phyloP scores from a whole-genome alignment of 2,329 filamentous ascomycete species.

The Scytalidium sp. region DNA sequence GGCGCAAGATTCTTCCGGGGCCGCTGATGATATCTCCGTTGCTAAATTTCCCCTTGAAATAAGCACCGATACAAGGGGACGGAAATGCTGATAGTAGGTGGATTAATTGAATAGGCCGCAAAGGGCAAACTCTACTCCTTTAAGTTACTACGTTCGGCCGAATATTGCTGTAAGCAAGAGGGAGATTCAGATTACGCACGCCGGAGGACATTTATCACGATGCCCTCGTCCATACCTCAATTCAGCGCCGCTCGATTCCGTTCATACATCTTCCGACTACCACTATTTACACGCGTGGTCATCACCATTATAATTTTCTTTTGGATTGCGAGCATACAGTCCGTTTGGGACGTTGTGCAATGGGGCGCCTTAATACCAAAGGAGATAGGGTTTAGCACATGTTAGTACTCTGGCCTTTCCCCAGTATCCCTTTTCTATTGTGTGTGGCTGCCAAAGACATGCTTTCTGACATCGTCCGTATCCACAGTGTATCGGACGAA shows the following conservation, averaged over 20 bases:
- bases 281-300: slow-evolving; percentile 77
- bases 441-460: neutral
- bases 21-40: too few species aligned
- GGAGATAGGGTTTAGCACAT: slow-evolving; percentile 66
- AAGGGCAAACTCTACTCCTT: neutral
- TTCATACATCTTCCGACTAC: slow-evolving; percentile 80
- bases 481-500: slow-evolving; percentile 82
- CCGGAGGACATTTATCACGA: slow-evolving; percentile 7
- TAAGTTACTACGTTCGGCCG: neutral
- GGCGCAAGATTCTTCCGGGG: neutral
- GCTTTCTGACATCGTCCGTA: neutral
- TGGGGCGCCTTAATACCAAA: slow-evolving; percentile 80
- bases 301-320: slow-evolving; percentile 63
- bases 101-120: neutral
- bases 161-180: neutral
- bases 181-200: neutral
- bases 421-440: neutral
- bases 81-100: neutral
- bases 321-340: slow-evolving; percentile 68
- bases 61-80: neutral
- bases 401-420: slow-evolving; percentile 48
- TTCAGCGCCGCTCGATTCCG: slow-evolving; percentile 74
- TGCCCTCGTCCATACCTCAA: slow-evolving; percentile 28
- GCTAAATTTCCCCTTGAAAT: neutral
- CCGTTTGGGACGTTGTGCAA: slow-evolving; percentile 67